Conservation (phyloP, 768 basidiomycete species). For the Cubamyces sp. region DNA sequence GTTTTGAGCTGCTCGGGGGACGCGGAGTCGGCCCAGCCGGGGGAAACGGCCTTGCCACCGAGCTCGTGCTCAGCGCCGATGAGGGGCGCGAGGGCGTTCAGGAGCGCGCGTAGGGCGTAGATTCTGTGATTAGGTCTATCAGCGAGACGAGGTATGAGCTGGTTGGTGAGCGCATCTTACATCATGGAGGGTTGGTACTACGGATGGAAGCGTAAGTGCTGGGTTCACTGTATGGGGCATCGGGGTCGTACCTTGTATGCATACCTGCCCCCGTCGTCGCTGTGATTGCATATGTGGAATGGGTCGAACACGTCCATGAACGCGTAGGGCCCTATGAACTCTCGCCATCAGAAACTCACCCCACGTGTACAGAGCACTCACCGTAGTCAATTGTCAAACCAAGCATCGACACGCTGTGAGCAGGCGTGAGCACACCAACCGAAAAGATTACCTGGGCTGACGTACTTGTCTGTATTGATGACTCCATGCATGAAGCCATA, state of each 20-base stretch:
- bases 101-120: constrained; percentile 78
- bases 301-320: constrained; percentile 94
- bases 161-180: constrained; percentile 37
- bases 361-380: constrained; percentile 27
- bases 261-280: constrained; percentile 78
- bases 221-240: too few species aligned
- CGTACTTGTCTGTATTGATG: constrained; percentile 95
- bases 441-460: neutral
- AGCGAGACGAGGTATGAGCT: neutral
- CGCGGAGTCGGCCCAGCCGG: constrained; percentile 67
- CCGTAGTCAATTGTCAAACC: constrained; percentile 83
- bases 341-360: constrained; percentile 5
- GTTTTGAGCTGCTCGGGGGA: constrained; percentile 56
- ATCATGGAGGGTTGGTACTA: constrained; percentile 82
- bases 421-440: constrained; percentile 17
- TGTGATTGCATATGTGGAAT: constrained; percentile 89
- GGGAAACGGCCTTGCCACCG: constrained; percentile 50
- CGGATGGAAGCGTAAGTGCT: constrained; percentile 1
- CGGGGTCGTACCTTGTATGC: constrained; percentile 55
- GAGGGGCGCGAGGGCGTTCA: constrained; percentile 80
- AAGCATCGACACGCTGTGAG: constrained; percentile 65
- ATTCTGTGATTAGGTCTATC: constrained; percentile 44
- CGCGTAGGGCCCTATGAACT: constrained; percentile 73
- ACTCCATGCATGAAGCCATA: constrained; percentile 96
- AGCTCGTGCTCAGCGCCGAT: constrained; percentile 79